Evolutionary conservation across 1,284 basidiomycete species (phyloP).

Genomic region (Tetrapyrgos nigripes): DNA sequence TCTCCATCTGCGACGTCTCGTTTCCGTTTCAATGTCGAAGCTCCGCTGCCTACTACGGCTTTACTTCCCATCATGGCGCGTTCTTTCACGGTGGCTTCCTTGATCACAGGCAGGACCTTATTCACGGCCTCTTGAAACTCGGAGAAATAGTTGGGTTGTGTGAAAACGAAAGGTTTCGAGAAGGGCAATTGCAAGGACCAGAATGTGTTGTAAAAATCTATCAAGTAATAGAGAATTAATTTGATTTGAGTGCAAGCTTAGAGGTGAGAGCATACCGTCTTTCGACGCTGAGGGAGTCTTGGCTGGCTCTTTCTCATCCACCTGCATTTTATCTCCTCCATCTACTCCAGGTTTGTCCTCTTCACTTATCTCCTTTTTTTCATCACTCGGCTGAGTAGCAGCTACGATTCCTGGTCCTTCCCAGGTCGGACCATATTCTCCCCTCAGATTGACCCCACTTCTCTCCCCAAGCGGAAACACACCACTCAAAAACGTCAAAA

Average conservation of each 20-base stretch:
- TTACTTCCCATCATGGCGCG: constrained; percentile 81
- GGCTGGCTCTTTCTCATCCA: constrained; percentile 49
- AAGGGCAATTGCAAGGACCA: constrained; percentile 86
- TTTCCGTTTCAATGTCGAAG: constrained; percentile 60
- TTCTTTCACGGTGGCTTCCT: constrained; percentile 85
- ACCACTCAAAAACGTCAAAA: constrained; percentile 83
- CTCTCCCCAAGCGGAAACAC: constrained; percentile 90
- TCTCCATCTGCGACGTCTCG: constrained; percentile 57
- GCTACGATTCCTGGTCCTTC: constrained; percentile 60
- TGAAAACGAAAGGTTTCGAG: constrained; percentile 72
- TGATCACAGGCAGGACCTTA: constrained; percentile 77
- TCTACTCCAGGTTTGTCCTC: constrained; percentile 32
- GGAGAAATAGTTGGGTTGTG: constrained; percentile 56
- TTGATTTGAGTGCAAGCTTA: neutral
- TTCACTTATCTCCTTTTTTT: constrained; percentile 35
- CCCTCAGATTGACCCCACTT: constrained; percentile 89
- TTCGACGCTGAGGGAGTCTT: constrained; percentile 43
- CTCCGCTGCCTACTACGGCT: constrained; percentile 43
- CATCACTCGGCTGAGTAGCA: constrained; percentile 31
- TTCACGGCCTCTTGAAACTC: constrained; percentile 74
- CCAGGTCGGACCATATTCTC: constrained; percentile 86
- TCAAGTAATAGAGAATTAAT: constrained; percentile 6
- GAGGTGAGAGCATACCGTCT: constrained; percentile 55
- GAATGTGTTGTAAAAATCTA: constrained; percentile 85
- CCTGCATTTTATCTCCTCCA: constrained; percentile 36